Conservation (phyloP, 225 moss, liverwort and hornwort genomes). For the Bryum argenteum region DNA sequence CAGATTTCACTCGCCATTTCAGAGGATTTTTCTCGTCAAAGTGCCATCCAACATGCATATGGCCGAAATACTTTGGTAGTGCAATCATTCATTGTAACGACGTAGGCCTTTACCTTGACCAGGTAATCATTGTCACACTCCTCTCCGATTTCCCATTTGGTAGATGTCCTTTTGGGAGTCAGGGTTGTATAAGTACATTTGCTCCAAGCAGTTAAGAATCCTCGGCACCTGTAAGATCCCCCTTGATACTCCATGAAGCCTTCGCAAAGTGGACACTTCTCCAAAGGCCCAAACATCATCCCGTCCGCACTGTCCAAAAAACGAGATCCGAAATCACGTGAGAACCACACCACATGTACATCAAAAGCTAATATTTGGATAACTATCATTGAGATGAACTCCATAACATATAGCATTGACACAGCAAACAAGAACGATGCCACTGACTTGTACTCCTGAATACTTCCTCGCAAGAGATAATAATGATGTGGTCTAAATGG, state of each 20-base stretch:
- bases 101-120: slow-evolving; percentile 50
- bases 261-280: slow-evolving; percentile 78
- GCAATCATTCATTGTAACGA: neutral
- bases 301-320: slow-evolving; percentile 82
- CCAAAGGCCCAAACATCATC: slow-evolving; percentile 96
- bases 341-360: slow-evolving; percentile 9
- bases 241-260: slow-evolving; percentile 86
- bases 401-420: neutral
- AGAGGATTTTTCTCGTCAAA: slow-evolving; percentile 21
- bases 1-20: slow-evolving; percentile 7
- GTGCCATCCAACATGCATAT: neutral
- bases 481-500: neutral
- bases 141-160: slow-evolving; percentile 77
- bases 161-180: slow-evolving; percentile 58
- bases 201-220: slow-evolving; percentile 92
- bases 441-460: neutral
- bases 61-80: slow-evolving; percentile 2
- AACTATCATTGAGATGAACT: slow-evolving; percentile 1
- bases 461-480: slow-evolving; percentile 16
- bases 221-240: slow-evolving; percentile 84
- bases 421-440: neutral
- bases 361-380: neutral
- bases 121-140: slow-evolving; percentile 72
- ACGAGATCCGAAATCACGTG: slow-evolving; percentile 5
- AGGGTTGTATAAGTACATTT: slow-evolving; percentile 79